Conservation (phyloP, 768 basidiomycete genomes). For the Cytidiella melzeri region DNA sequence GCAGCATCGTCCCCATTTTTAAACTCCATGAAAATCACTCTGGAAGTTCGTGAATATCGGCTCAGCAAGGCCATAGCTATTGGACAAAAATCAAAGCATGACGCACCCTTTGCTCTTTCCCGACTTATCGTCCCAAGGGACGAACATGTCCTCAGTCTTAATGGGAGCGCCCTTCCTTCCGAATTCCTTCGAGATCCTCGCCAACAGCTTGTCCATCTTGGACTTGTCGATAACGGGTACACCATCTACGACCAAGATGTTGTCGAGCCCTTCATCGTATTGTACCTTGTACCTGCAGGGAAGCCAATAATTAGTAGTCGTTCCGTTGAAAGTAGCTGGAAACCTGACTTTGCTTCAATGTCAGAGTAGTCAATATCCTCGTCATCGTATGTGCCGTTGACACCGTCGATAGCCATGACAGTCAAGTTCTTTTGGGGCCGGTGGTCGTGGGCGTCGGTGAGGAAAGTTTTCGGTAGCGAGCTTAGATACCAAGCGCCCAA, state of each 20-base stretch:
- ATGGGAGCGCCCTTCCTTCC: slow-evolving; percentile 72
- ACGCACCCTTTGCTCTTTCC: slow-evolving; percentile 91
- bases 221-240: slow-evolving; percentile 84
- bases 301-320: slow-evolving; percentile 7
- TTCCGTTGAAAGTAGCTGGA: neutral
- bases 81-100: neutral
- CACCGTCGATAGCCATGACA: slow-evolving; percentile 10
- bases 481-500: neutral
- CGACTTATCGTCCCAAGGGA: slow-evolving; percentile 81
- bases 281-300: slow-evolving; percentile 71
- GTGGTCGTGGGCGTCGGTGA: slow-evolving; percentile 9
- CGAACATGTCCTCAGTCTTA: slow-evolving; percentile 69
- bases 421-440: neutral
- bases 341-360: slow-evolving; percentile 80
- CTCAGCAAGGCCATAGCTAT: neutral
- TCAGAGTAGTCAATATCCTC: slow-evolving; percentile 83
- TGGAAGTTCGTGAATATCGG: slow-evolving; percentile 22
- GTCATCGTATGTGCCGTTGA: slow-evolving; percentile 25
- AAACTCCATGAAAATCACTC: slow-evolving; percentile 81
- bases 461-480: slow-evolving; percentile 9
- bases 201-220: slow-evolving; percentile 75
- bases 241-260: slow-evolving; percentile 88
- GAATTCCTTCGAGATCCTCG: slow-evolving; percentile 82
- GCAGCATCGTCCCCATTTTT: slow-evolving; percentile 64
- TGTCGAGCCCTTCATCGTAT: slow-evolving; percentile 84